Conservation (phyloP, 495 filamentous ascomycete genomes). For the Physcia stellaris region DNA sequence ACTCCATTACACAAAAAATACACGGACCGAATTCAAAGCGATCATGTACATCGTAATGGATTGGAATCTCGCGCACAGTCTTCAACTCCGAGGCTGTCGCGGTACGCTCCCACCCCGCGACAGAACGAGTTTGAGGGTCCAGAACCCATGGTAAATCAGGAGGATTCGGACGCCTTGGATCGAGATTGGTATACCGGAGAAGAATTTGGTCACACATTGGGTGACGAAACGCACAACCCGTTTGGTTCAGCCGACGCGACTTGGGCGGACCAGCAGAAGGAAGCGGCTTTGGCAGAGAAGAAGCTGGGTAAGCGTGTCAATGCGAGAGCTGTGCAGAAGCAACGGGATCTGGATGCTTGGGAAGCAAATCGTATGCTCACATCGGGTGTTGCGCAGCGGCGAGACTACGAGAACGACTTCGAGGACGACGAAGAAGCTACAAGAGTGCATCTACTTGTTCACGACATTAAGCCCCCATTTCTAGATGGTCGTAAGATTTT, state of each 20-base stretch:
- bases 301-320: constrained; percentile 56
- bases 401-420: constrained; percentile 67
- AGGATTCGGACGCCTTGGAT: constrained; percentile 53
- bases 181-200: constrained; percentile 79
- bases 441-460: constrained; percentile 79
- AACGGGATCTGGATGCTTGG: constrained; percentile 94
- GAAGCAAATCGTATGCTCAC: constrained; percentile 98
- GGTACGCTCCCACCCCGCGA: constrained; percentile 30
- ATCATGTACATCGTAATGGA: constrained; percentile 15
- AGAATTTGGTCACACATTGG: constrained; percentile 62
- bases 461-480: constrained; percentile 91
- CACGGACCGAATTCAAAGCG: constrained; percentile 19
- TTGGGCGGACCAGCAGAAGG: constrained; percentile 59
- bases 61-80: constrained; percentile 20
- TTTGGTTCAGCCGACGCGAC: constrained; percentile 52
- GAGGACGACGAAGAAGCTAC: constrained; percentile 88
- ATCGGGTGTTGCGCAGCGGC: constrained; percentile 83
- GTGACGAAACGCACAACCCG: constrained; percentile 60
- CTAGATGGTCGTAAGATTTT: constrained; percentile 91
- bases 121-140: constrained; percentile 40
- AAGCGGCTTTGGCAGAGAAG: constrained; percentile 58
- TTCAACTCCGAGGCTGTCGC: constrained; percentile 34
- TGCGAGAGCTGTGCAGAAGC: constrained; percentile 63
- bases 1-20: constrained; percentile 21
- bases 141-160: constrained; percentile 30